Evolutionary conservation across 257 asterid genomes (phyloP).

Genomic region (Solanum pinnatisectum): DNA sequence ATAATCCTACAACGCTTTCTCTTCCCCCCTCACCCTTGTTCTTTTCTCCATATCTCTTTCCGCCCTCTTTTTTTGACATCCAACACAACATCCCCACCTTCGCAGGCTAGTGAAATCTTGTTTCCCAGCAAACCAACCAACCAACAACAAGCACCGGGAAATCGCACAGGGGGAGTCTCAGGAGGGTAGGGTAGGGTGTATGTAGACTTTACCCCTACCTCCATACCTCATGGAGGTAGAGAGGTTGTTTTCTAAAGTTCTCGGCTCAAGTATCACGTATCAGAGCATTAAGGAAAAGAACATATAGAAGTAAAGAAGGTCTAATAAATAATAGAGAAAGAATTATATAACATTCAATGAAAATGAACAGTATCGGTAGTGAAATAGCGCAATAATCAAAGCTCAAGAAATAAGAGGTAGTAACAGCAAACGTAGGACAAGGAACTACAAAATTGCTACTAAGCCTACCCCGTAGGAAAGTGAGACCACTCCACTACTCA

Average conservation of each 20-base stretch:
- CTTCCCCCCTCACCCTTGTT: not conserved
- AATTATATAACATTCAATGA: not conserved
- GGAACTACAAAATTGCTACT: not conserved
- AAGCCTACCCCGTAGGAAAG: not conserved
- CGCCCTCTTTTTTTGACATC: not conserved
- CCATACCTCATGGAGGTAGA: not conserved
- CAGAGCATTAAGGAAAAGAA: not conserved
- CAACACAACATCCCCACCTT: not conserved
- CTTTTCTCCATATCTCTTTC: not conserved
- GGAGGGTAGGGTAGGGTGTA: not conserved
- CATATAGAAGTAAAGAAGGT: not conserved
- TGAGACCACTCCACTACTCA: not conserved
- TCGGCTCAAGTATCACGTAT: not conserved
- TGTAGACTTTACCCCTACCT: too few species aligned
- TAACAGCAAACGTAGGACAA: not conserved
- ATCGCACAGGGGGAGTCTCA: not conserved
- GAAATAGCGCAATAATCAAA: not conserved
- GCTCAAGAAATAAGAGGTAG: not conserved
- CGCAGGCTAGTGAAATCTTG: not conserved
- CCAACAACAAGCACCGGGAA: not conserved
- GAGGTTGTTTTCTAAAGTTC: not conserved
- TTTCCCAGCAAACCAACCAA: not conserved
- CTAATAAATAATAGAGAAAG: not conserved
- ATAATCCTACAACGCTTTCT: not conserved
- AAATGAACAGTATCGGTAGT: not conserved